phyloP scores from a whole-genome alignment of 2,329 filamentous ascomycete genomes.

The Pseudophaeomoniella oleicola region DNA sequence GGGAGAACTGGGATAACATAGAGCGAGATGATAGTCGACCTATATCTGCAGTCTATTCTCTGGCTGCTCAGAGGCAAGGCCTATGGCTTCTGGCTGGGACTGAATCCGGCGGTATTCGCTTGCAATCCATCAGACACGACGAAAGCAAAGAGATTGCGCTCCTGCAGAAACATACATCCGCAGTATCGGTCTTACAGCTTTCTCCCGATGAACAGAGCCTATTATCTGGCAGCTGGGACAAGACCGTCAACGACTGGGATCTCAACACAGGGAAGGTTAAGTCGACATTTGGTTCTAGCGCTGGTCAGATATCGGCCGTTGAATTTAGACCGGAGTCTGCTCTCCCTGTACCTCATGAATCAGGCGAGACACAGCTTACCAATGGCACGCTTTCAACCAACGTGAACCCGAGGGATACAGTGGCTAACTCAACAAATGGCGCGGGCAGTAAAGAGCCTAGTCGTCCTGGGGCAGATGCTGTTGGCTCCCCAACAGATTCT shows the following conservation, averaged over 20 bases:
- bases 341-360: constrained; percentile 60
- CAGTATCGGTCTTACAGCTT: constrained; percentile 74
- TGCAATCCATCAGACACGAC: constrained; percentile 86
- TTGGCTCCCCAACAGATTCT: constrained; percentile 58
- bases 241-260: constrained; percentile 88
- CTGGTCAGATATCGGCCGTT: constrained; percentile 74
- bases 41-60: constrained; percentile 83
- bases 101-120: constrained; percentile 81
- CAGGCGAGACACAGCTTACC: constrained; percentile 35
- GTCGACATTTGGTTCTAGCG: constrained; percentile 61
- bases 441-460: constrained; percentile 18
- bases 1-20: constrained; percentile 80
- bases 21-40: constrained; percentile 38
- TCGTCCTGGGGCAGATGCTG: constrained; percentile 35
- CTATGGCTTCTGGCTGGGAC: constrained; percentile 84
- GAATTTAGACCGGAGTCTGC: constrained; percentile 69
- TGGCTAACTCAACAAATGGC: constrained; percentile 25
- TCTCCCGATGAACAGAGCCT: constrained; percentile 75
- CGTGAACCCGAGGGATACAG: constrained; percentile 42
- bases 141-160: constrained; percentile 81
- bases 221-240: constrained; percentile 92
- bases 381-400: constrained; percentile 67
- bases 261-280: constrained; percentile 68
- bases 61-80: constrained; percentile 79
- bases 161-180: constrained; percentile 72